phyloP scores from a whole-genome alignment of 805 yeast genomes.

The Saccharomycopsis amapae region DNA sequence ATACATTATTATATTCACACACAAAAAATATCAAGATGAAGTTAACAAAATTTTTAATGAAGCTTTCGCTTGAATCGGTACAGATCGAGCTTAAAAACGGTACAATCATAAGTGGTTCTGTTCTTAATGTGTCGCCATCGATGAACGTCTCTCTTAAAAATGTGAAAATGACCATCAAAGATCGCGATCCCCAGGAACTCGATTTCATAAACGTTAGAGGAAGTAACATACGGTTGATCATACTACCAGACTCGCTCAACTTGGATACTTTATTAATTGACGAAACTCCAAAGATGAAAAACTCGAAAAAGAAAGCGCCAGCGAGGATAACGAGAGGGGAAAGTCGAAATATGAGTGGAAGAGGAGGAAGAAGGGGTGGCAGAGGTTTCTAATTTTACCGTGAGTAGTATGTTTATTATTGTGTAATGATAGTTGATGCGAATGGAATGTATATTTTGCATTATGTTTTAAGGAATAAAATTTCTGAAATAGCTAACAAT shows the following conservation, averaged over 20 bases:
- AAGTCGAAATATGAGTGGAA: conserved; percentile 2
- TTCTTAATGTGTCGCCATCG: conserved; percentile 70
- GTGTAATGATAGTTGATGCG: no score
- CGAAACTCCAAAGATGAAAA: conserved; percentile 35
- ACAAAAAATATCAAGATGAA: conserved; percentile 17
- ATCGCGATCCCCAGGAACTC: conserved; percentile 56
- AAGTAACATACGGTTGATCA: conserved; percentile 60
- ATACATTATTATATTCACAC: no score
- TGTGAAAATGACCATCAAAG: conserved; percentile 60
- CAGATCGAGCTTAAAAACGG: conserved; percentile 79
- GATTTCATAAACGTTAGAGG: conserved; percentile 70
- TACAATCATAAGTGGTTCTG: conserved; percentile 61
- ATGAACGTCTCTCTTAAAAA: conserved; percentile 70
- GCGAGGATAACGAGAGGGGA: conserved; percentile 2
- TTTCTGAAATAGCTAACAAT: no score
- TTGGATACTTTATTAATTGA: conserved; percentile 36
- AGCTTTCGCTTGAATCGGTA: conserved; percentile 64
- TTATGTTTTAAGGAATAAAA: no score
- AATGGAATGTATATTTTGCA: no score
- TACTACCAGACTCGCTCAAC: conserved; percentile 61
- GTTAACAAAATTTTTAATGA: conserved; percentile 53
- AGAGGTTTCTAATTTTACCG: conserved; percentile 11
- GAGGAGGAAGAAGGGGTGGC: conserved; percentile 14
- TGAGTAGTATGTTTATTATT: no score
- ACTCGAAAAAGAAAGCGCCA: conserved; percentile 11